Evolutionary conservation across 768 basidiomycete genomes (phyloP), one percentile per base, ranked within the genome.

Genomic region (Leccinellum luteum): DNA sequence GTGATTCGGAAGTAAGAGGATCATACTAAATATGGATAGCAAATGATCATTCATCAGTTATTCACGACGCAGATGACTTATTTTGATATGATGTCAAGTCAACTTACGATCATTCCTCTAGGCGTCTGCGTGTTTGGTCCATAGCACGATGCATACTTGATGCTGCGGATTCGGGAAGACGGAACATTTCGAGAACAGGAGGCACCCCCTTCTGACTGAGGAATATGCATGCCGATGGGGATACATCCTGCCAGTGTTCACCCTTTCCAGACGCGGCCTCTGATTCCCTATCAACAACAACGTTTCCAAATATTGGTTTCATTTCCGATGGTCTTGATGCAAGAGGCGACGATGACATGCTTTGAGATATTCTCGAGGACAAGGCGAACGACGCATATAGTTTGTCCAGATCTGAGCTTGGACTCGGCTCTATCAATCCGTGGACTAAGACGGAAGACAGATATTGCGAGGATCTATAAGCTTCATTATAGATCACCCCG

Each of bases 381-480:
- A 69, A 65, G 32, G 67, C 59, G 51, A 68, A 68, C 44, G 70
- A 60, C 4, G 64, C 55, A 71, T 90, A 92, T 34, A 90, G 72
- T 2, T 62, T 60, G 59, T 92, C 86, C 23, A 92, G 79, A 21
- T 74, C 73, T 51, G 73, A 59, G 66, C 79, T 84, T 17, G 81
- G 72, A 64, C 83, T 69, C 3, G 89, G 85, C 12, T 81, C 74
- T 48, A 92, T 82, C 31, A 78, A 71, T 3, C 79, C 81, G 32
- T 74, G 73, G 48, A 82, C 76, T 44, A 91, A 67, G 49, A 92
- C 80, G 27, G 75, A 76, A 62, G 84, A 75, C 1, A 92, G 74
- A 73, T 90, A 86, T 65, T 83, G 76, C 9, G 90, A 86, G 31
- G 87, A 79, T 74, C 80, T 86, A 72, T 83, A 88, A 28, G 87